Conservation (phyloP, 768 basidiomycete genomes). For the Pholiota molesta region DNA sequence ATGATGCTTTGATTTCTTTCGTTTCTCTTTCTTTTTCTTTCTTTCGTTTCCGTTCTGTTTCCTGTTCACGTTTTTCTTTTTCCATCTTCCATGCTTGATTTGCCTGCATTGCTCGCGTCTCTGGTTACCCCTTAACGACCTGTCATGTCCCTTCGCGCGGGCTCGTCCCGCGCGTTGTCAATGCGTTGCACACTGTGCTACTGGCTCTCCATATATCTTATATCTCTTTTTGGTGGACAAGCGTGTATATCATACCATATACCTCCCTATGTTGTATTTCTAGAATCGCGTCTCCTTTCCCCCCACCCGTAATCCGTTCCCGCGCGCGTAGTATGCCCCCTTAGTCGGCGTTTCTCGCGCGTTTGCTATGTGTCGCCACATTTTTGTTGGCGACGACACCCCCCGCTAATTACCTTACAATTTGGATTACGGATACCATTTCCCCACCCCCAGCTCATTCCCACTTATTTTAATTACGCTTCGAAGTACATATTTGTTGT, state of each 20-base stretch:
- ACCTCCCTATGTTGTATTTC: constrained; percentile 38
- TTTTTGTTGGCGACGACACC: background rate
- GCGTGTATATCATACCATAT: constrained; percentile 27
- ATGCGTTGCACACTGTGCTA: background rate
- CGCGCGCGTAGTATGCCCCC: background rate
- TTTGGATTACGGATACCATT: background rate
- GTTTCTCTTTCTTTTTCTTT: constrained; percentile 13
- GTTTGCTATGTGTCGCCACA: background rate
- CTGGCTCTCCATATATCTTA: constrained; percentile 18
- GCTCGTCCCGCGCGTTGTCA: background rate
- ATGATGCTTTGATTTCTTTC: constrained; percentile 11
- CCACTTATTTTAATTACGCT: background rate
- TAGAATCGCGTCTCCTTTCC: constrained; percentile 24
- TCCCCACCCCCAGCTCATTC: background rate
- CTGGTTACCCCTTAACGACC: constrained; percentile 29
- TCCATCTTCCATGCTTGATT: constrained; percentile 14
- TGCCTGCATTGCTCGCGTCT: background rate
- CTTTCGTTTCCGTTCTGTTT: constrained; percentile 10
- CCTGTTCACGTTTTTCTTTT: constrained; percentile 6
- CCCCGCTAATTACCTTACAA: background rate
- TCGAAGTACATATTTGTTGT: background rate
- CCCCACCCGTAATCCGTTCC: background rate
- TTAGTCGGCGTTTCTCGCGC: background rate
- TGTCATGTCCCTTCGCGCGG: constrained; percentile 24
- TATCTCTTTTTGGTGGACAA: constrained; percentile 27